These are phyloP conservation scores for Penicillium sp. DNA, from an alignment of 2,329 filamentous ascomycete species.

Conservation along the genomic window DNA sequence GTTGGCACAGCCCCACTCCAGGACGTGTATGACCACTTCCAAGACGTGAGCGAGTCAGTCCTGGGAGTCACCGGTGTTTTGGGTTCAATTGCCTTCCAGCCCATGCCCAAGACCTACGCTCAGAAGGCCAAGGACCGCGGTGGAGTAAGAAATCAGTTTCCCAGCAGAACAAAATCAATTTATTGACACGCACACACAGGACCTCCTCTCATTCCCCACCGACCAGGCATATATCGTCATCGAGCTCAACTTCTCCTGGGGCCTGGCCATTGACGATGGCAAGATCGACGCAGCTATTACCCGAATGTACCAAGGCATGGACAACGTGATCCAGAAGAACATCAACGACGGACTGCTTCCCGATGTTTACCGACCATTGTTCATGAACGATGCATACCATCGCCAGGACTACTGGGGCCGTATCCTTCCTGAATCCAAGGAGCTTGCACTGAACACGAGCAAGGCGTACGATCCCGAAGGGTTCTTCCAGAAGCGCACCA, in stretches of 20 bases:
- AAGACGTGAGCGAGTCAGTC: constrained; percentile 30
- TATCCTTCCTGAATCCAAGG: constrained; percentile 31
- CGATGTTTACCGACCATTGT: constrained; percentile 45
- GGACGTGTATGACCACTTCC: constrained; percentile 36
- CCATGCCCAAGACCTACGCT: constrained; percentile 36
- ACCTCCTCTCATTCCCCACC: constrained; percentile 44
- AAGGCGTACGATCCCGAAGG: constrained; percentile 41
- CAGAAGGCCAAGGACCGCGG: constrained; percentile 36
- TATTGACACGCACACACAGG: constrained; percentile 21
- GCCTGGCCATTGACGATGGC: constrained; percentile 32
- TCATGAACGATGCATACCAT: constrained; percentile 49
- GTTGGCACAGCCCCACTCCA: constrained; percentile 33
- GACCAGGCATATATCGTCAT: constrained; percentile 46
- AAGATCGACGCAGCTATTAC: constrained; percentile 43
- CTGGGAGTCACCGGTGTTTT: constrained; percentile 30
- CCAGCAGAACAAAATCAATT: not conserved
- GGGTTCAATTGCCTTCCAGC: constrained; percentile 40
- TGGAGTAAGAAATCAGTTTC: constrained; percentile 33
- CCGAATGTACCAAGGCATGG: constrained; percentile 39
- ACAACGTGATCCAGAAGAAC: constrained; percentile 35
- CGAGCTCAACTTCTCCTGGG: constrained; percentile 48
- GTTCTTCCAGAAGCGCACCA: constrained; percentile 44
- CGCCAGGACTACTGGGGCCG: constrained; percentile 48
- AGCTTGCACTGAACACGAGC: constrained; percentile 35
- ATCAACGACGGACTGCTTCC: constrained; percentile 38